These are phyloP conservation scores for Moniliophthora roreri DNA, from an alignment of 1,284 basidiomycete species.

Conservation along the genomic window DNA sequence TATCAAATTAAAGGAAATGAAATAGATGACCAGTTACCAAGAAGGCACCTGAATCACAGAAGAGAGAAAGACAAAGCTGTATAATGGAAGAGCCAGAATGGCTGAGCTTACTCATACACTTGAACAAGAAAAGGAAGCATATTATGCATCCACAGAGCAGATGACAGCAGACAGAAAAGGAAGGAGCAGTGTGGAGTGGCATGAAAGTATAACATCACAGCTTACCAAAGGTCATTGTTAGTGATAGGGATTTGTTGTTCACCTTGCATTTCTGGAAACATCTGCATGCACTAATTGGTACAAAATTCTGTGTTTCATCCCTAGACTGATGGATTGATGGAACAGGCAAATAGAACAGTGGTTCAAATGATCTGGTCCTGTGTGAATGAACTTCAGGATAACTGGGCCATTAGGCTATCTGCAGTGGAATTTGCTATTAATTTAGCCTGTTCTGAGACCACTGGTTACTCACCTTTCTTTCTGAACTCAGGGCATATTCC, in stretches of 20 bases:
- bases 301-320: conserved; percentile 22
- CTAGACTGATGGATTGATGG: conserved; percentile 23
- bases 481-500: conserved; percentile 21
- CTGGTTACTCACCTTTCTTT: conserved; percentile 27
- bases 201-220: too few species aligned
- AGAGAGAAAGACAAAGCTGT: too few species aligned
- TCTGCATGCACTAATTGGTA: conserved; percentile 22
- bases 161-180: too few species aligned
- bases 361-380: conserved; percentile 4
- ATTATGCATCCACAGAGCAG: too few species aligned
- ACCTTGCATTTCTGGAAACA: conserved; percentile 24
- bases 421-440: conserved; percentile 22
- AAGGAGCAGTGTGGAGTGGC: too few species aligned
- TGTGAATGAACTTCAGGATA: conserved; percentile 12
- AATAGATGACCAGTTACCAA: too few species aligned
- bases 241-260: conserved; percentile 22
- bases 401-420: conserved; percentile 18
- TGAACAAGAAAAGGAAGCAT: too few species aligned
- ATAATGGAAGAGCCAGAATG: too few species aligned
- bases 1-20: too few species aligned
- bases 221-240: conserved; percentile 22
- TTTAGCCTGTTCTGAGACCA: conserved; percentile 13
- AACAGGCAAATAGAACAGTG: conserved; percentile 21
- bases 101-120: too few species aligned
- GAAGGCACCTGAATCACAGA: too few species aligned